Percentiles rank a stretch among this genome's conserved stretches.
Conservation (phyloP, 306 rosid genomes). For the Quercus parvula region DNA sequence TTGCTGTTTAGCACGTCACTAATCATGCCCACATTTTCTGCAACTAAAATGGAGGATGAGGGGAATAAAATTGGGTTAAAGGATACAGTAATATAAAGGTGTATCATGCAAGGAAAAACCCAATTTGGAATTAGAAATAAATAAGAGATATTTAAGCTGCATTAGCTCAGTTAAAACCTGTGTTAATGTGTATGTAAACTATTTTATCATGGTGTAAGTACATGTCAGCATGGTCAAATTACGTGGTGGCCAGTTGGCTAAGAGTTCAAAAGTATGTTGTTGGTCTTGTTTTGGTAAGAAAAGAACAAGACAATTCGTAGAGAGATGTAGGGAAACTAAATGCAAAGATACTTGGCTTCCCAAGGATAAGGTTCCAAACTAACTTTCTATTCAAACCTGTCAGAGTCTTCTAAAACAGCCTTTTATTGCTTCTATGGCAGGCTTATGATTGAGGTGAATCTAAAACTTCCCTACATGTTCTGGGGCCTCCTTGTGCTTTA, state of each 20-base stretch:
- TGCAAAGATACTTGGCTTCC: conserved; percentile 89
- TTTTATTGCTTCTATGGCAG: conserved; percentile 72
- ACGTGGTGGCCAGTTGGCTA: conserved; percentile 40
- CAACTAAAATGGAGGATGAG: neutral
- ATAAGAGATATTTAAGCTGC: conserved; percentile 5
- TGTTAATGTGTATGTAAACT: neutral
- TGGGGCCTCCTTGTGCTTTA: conserved; percentile 51
- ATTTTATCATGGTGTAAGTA: conserved; percentile 14
- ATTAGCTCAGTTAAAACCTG: conserved; percentile 8
- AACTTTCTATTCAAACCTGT: conserved; percentile 87
- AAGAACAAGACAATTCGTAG: conserved; percentile 55
- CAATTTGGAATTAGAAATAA: neutral
- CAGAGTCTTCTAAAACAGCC: conserved; percentile 75
- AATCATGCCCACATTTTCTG: too few relatives aligned
- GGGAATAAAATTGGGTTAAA: neutral
- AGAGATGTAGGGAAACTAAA: conserved; percentile 40
- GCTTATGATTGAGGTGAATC: conserved; percentile 85
- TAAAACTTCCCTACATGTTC: conserved; percentile 59
- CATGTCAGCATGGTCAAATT: conserved; percentile 41
- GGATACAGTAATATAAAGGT: neutral
- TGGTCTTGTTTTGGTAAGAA: conserved; percentile 57
- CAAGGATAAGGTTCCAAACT: conserved; percentile 71
- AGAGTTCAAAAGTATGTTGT: conserved; percentile 25
- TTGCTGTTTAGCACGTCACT: too few relatives aligned
- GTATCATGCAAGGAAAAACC: neutral